Percentiles rank a stretch among this genome's conserved stretches.
phyloP scores from a whole-genome alignment of 257 asterid genomes.

The Fraxinus quadrangulata region DNA sequence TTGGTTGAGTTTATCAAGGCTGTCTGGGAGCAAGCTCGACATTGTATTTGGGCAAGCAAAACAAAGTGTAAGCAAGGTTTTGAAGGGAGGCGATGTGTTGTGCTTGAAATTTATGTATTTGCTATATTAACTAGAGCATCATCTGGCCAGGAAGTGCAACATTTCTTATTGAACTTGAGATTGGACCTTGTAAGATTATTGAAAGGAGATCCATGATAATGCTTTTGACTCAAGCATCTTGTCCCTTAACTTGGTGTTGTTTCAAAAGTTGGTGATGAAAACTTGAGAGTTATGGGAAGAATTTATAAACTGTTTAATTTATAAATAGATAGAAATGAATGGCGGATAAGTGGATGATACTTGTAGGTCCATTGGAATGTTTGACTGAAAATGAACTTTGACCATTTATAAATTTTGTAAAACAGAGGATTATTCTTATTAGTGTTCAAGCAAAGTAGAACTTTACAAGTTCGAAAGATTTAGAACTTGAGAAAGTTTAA shows the following conservation, averaged over 20 bases:
- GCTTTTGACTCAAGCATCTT: background rate
- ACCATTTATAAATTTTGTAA: no score
- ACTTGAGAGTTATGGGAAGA: background rate
- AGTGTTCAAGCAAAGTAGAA: background rate
- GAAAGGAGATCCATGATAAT: background rate
- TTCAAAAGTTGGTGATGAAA: background rate
- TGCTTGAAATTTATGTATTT: background rate
- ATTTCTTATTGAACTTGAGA: no score
- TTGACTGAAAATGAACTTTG: no score
- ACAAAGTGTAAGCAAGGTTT: no score
- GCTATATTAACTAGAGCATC: background rate
- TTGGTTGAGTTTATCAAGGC: background rate
- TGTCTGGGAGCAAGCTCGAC: background rate
- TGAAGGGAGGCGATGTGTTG: background rate
- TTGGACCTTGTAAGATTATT: background rate
- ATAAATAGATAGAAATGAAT: no score
- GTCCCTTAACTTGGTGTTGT: background rate
- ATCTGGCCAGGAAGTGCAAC: background rate
- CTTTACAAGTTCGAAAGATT: background rate
- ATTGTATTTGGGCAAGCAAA: background rate
- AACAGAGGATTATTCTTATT: no score
- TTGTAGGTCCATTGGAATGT: no score
- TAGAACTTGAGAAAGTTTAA: background rate
- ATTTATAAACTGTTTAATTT: no score
- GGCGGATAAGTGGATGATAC: no score